Conservation (phyloP, 2,329 filamentous ascomycete genomes). For the Diaporthe australafricana region DNA sequence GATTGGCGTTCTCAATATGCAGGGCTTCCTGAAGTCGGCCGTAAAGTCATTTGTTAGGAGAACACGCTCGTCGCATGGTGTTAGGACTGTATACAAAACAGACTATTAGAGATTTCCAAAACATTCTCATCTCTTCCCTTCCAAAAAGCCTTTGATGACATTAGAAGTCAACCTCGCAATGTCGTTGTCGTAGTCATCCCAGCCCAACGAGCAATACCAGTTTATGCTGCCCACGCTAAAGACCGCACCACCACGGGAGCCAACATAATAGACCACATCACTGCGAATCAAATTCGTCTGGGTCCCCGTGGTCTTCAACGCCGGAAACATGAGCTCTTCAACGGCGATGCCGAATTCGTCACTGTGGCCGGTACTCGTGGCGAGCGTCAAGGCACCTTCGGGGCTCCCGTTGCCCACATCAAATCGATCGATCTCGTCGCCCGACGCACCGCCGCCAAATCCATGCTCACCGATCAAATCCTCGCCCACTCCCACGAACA, state of each 20-base stretch:
- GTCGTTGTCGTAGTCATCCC: conserved; percentile 43
- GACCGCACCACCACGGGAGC: not conserved
- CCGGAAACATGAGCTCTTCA: not conserved
- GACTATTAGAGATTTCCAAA: too few relatives aligned
- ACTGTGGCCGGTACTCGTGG: not conserved
- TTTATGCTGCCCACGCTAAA: conserved; percentile 46
- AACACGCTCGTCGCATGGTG: too few relatives aligned
- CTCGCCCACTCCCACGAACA: not conserved
- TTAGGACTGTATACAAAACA: too few relatives aligned
- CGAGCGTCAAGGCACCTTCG: not conserved
- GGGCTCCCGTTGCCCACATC: not conserved
- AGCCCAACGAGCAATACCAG: conserved; percentile 43
- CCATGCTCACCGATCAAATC: not conserved
- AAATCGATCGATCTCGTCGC: not conserved
- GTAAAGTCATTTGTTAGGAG: too few relatives aligned
- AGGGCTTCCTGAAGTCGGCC: too few relatives aligned
- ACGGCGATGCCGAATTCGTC: not conserved
- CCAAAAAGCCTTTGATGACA: not conserved
- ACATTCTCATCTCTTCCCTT: not conserved
- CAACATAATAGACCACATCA: not conserved
- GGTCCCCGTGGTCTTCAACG: not conserved
- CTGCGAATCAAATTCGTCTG: not conserved
- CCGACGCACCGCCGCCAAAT: not conserved
- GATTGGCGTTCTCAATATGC: too few relatives aligned
- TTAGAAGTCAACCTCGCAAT: conserved; percentile 43